These are phyloP conservation scores for Brassica balearica DNA, from an alignment of 441 rosid genomes.

Conservation along the genomic window DNA sequence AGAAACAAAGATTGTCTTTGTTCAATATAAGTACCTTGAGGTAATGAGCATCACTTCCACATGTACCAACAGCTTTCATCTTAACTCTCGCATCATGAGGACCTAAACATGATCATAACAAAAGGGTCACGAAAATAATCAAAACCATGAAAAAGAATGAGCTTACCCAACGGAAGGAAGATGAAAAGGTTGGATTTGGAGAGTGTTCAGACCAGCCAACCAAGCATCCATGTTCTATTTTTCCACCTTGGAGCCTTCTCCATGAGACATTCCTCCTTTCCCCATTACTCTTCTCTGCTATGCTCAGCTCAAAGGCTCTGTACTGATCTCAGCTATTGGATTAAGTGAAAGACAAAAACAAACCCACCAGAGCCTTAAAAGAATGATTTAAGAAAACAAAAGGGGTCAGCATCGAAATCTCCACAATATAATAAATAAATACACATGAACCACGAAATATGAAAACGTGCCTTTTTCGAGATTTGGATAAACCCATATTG, in stretches of 20 bases:
- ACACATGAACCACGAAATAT: conserved; percentile 25
- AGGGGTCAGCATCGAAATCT: conserved; percentile 25
- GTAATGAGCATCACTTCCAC: conserved; percentile 95
- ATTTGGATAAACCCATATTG: conserved; percentile 11
- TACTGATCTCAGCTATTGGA: conserved; percentile 19
- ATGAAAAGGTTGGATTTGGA: conserved; percentile 84
- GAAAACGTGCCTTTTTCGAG: neutral
- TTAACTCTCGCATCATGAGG: conserved; percentile 75
- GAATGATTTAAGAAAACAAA: conserved; percentile 9
- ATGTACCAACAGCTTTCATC: conserved; percentile 94
- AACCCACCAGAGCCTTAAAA: conserved; percentile 20
- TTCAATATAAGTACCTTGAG: conserved; percentile 66
- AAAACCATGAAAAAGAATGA: neutral
- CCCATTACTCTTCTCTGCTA: conserved; percentile 48
- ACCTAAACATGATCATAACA: neutral
- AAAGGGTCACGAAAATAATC: conserved; percentile 20
- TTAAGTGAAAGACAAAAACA: conserved; percentile 13
- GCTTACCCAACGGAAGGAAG: conserved; percentile 87
- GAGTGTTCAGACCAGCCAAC: conserved; percentile 76
- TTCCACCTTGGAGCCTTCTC: conserved; percentile 49
- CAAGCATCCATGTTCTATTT: conserved; percentile 93
- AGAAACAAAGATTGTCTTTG: neutral
- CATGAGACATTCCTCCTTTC: conserved; percentile 72
- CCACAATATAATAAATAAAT: conserved; percentile 19
- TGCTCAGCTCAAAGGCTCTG: conserved; percentile 10